Evolutionary conservation across 2,329 filamentous ascomycete genomes (phyloP).

Genomic region (Fusarium sambucinum): DNA sequence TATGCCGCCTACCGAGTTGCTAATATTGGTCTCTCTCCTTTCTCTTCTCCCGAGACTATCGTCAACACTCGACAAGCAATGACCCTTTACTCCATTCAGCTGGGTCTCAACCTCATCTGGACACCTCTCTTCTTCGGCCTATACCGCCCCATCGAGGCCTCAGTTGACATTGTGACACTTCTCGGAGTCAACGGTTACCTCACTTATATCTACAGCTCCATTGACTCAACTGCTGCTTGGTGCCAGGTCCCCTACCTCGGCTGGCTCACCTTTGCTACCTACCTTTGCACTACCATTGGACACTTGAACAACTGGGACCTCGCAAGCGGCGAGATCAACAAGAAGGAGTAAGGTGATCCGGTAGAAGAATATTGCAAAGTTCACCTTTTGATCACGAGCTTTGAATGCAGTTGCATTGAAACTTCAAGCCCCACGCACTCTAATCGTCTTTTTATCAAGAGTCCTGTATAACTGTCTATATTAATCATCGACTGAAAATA

Average conservation of each 20-base stretch:
- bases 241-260: constrained; percentile 83
- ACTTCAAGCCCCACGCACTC: constrained; percentile 1
- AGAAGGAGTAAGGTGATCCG: constrained; percentile 43
- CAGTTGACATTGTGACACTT: constrained; percentile 79
- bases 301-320: constrained; percentile 78
- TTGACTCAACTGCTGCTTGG: constrained; percentile 80
- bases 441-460: constrained; percentile 20
- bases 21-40: constrained; percentile 69
- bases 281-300: constrained; percentile 78
- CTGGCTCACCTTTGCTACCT: constrained; percentile 90
- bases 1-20: constrained; percentile 87
- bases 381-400: background rate
- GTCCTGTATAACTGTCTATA: background rate
- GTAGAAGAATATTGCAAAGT: constrained; percentile 5
- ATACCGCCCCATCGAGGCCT: constrained; percentile 78
- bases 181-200: constrained; percentile 79
- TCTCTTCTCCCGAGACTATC: constrained; percentile 65
- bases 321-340: constrained; percentile 34
- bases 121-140: constrained; percentile 93
- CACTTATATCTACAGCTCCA: constrained; percentile 78
- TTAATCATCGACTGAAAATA: background rate
- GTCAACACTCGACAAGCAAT: constrained; percentile 74
- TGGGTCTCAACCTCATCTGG: constrained; percentile 87
- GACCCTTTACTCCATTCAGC: constrained; percentile 86
- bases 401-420: background rate